Evolutionary conservation across 495 filamentous ascomycete genomes (phyloP).

Genomic region (Copromyces sp.): DNA sequence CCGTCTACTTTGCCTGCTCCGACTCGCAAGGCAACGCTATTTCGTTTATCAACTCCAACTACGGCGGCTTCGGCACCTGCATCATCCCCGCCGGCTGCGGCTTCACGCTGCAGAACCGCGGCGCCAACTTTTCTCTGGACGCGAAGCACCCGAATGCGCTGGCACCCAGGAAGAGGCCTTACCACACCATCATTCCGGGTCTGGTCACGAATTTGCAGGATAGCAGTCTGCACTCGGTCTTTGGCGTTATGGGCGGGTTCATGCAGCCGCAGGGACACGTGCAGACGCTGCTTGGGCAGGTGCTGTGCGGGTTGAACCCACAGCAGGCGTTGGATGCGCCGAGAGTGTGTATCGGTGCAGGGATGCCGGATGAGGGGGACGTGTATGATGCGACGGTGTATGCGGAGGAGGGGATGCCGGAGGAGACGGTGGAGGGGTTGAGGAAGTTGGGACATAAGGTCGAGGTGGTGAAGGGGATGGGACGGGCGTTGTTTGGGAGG

Average conservation of each 20-base stretch:
- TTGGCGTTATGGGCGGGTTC: conserved; percentile 95
- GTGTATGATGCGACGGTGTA: conserved; percentile 43
- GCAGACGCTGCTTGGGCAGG: conserved; percentile 84
- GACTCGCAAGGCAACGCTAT: conserved; percentile 80
- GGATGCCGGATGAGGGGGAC: conserved; percentile 43
- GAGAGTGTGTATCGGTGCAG: conserved; percentile 69
- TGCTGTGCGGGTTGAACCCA: conserved; percentile 72
- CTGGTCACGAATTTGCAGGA: conserved; percentile 71
- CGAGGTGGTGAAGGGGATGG: conserved; percentile 53
- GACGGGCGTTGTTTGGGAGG: conserved; percentile 69
- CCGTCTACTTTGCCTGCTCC: conserved; percentile 83
- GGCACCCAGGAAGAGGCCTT: conserved; percentile 78
- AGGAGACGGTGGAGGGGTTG: conserved; percentile 56
- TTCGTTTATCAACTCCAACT: conserved; percentile 95
- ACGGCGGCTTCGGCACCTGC: conserved; percentile 76
- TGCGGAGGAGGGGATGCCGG: conserved; percentile 76
- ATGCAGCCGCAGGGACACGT: conserved; percentile 99
- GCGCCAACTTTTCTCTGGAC: conserved; percentile 65
- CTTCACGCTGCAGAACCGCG: conserved; percentile 94
- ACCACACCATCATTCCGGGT: conserved; percentile 96
- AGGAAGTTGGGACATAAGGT: conserved; percentile 62
- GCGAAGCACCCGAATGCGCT: conserved; percentile 64
- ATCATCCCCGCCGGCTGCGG: conserved; percentile 78
- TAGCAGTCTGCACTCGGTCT: conserved; percentile 66
- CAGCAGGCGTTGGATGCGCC: conserved; percentile 90